Base-by-base conservation (phyloP, 805 yeast species). In the Starmerella tilneyi region DNA sequence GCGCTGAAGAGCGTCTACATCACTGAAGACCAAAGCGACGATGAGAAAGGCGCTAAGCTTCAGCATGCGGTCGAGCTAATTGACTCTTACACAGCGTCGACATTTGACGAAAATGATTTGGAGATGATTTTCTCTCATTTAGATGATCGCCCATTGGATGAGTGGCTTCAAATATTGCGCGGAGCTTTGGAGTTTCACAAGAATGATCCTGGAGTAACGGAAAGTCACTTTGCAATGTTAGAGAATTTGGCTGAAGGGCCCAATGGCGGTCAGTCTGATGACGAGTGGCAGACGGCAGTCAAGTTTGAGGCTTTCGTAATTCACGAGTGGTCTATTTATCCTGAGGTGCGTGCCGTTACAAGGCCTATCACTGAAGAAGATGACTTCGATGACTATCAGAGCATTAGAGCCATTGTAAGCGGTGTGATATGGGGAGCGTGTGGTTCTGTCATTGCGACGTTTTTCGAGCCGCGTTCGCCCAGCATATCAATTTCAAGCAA, bases 271-370 rank as follows among this genome's bases (percentile, higher is more conserved):
- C 32, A 40, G 15, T 31, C 41, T 2, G 38, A 27, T 8, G 62
- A 63, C 3, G 55, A 54, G 22, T 47, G 47, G 44, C 43, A 41
- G n/a, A 11, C 8, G 8, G 13, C n/a, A 3, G 41, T 46, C 27
- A 63, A 60, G 45, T 55, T 67, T 21, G 69, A 70, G 46, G 76
- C 76, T 4, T 68, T 66, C 17, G 55, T 73, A 34, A 62, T 63
- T 37, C 39, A 48, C 33, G 61, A 56, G 48, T 71, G 69, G 58
- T 74, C 79, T 1, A 78, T 79, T 4, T 75, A 75, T 49, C 78
- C 80, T 4, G 79, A 76, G 55, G 76, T 77, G 16, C 62, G 81
- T 22, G 70, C 80, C 5, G 72, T 75, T 23, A 69, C 73, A 5
- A 72, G 69, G 22, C 72, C 78, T 1, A 79, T 74, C 51, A 77